A percentile compares a stretch with the other conserved stretches of the same genome.
phyloP scores from a whole-genome alignment of 306 rosid genomes.

The Malus fusca region DNA sequence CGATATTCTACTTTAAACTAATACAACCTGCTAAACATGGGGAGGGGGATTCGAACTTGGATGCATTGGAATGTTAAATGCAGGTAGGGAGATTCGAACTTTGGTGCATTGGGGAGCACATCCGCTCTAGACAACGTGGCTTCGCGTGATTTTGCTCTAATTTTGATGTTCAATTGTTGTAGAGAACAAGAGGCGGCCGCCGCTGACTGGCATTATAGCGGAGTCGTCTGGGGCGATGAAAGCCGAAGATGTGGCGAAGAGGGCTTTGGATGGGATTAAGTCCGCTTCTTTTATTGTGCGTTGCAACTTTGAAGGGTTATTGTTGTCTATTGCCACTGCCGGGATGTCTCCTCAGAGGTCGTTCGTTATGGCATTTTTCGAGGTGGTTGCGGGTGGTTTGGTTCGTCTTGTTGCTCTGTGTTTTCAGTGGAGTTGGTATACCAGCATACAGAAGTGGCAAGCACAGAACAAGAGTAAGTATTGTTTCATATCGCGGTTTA shows the following conservation, averaged over 20 bases:
- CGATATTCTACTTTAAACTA: too few relatives aligned
- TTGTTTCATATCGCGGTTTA: not conserved
- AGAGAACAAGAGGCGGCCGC: constrained; percentile 71
- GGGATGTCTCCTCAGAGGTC: constrained; percentile 91
- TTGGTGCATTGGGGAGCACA: not conserved
- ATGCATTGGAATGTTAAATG: not conserved
- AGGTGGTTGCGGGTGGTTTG: constrained; percentile 56
- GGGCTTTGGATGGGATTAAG: constrained; percentile 68
- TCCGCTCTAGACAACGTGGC: not conserved
- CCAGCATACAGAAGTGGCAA: constrained; percentile 69
- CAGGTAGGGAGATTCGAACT: not conserved
- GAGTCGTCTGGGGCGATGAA: constrained; percentile 66
- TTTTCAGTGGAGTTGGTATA: constrained; percentile 78
- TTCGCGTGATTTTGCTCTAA: not conserved
- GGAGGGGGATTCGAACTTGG: not conserved
- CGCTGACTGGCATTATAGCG: constrained; percentile 62
- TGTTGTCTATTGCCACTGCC: constrained; percentile 63
- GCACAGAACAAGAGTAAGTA: constrained; percentile 38
- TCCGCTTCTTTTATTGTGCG: constrained; percentile 55
- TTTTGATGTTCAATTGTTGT: constrained; percentile 6
- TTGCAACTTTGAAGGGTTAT: constrained; percentile 74
- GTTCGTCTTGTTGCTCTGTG: constrained; percentile 49
- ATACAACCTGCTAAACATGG: too few relatives aligned
- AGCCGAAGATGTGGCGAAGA: constrained; percentile 80
- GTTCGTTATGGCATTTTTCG: constrained; percentile 66